These are phyloP conservation scores for Carex arenaria DNA, from an alignment of 202 grass and related monocot genomes.

Conservation along the genomic window DNA sequence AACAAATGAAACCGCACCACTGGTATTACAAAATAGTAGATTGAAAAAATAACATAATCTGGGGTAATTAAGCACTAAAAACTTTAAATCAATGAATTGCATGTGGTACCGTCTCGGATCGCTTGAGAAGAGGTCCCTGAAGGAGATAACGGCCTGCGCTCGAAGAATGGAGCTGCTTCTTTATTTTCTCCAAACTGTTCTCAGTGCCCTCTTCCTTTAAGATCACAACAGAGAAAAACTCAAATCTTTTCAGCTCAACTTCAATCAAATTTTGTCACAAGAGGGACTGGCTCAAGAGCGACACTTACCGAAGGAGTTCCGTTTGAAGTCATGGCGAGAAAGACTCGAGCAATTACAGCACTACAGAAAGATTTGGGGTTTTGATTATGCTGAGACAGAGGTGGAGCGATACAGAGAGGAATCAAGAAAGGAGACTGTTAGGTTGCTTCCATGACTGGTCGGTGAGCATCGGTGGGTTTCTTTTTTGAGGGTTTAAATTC, in stretches of 20 bases:
- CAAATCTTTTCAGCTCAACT: slow-evolving; percentile 2
- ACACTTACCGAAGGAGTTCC: slow-evolving; percentile 65
- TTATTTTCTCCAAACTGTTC: slow-evolving; percentile 91
- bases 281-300: not conserved
- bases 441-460: slow-evolving; percentile 40
- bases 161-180: slow-evolving; percentile 70
- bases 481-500: not conserved
- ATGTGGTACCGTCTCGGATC: slow-evolving; percentile 88
- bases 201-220: slow-evolving; percentile 50
- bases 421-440: slow-evolving; percentile 17
- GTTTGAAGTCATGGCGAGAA: slow-evolving; percentile 60
- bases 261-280: not conserved
- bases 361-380: slow-evolving; percentile 18
- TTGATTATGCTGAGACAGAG: slow-evolving; percentile 28
- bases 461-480: slow-evolving; percentile 28
- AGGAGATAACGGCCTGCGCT: slow-evolving; percentile 81
- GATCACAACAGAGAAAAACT: slow-evolving; percentile 5
- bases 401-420: not conserved
- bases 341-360: not conserved
- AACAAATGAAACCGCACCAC: not conserved
- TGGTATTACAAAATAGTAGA: not conserved
- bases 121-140: slow-evolving; percentile 84
- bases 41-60: not conserved
- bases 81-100: not conserved
- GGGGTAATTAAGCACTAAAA: not conserved